Evolutionary conservation across 805 yeast genomes (phyloP), one percentile per base, ranked within the genome.

Genomic region (Nakazawaea wyomingensis): DNA sequence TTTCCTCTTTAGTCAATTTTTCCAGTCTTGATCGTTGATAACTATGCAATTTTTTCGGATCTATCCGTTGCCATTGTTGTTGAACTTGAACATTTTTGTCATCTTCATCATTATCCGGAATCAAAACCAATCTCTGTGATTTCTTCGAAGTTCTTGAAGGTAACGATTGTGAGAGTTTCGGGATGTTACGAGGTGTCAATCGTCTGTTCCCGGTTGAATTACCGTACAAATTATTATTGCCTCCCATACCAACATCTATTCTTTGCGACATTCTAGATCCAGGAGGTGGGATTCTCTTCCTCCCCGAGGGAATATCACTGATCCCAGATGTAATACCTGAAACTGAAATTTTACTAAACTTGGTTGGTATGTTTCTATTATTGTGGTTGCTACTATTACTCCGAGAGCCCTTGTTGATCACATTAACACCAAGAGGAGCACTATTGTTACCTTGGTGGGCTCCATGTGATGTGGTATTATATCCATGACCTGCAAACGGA

Each of bases 221-320:
- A 3, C 14, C 36, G 22, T 16, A 37, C 16, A 18, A 26, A 14
- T 22, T 34, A 14, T 21, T 8, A 50, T 40, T 13, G 48, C 48
- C 28, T 51, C 41, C 21, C 7, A 35, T 28, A 5, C 31, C 39
- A 14, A 33, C 8, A 13, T 21, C 18, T 17, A 34, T 11, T 8
- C 11, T 24, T 17, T 33, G 14, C 7, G 44, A 17, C 14, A 35
- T 5, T 21, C 39, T 27, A 5, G 39, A 34, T 6, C 32, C 32
- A 33, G 64, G 43, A n/a, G 65, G 61, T 7, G 51, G 39, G 31
- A 55, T 61, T 37, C 66, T 47, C 37, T 54, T 61, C 54, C 52
- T 76, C 11, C 86, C 95, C 3, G 95, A 84, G 0, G 98, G 97
- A 11, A 90, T 86, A 54, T 87, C 97, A 49, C 95, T 81, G 18